Conservation (phyloP, 768 basidiomycete genomes). For the Suillus bovinus region DNA sequence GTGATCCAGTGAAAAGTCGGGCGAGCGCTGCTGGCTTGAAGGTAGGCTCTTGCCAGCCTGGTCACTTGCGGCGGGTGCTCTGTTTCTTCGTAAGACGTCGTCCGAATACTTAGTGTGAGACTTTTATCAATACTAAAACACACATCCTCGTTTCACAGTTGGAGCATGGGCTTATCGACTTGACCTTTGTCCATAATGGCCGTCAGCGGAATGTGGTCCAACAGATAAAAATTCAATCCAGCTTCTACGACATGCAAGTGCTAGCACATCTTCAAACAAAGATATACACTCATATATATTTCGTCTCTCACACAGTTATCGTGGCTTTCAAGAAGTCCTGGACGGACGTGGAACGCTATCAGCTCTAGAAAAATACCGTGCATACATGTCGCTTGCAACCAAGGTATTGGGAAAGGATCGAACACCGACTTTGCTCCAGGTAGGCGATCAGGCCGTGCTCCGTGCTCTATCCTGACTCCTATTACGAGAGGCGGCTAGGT, state of each 20-base stretch:
- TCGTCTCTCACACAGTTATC: not conserved
- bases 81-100: not conserved
- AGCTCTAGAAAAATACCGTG: not conserved
- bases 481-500: not conserved
- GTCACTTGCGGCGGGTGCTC: not conserved
- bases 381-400: conserved; percentile 5
- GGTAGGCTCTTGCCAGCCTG: not conserved
- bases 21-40: not conserved
- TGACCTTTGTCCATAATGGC: not conserved
- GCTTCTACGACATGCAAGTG: conserved; percentile 1
- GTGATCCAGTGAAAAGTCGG: not conserved
- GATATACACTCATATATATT: not conserved
- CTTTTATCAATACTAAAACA: not conserved
- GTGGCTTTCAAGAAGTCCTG: not conserved
- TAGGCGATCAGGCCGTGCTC: not conserved
- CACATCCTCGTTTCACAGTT: not conserved
- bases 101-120: not conserved
- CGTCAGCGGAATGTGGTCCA: not conserved
- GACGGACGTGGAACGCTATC: not conserved
- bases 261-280: not conserved
- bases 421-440: not conserved
- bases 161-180: not conserved
- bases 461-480: not conserved
- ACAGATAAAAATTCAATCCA: not conserved
- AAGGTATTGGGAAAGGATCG: not conserved